Evolutionary conservation across 768 basidiomycete genomes (phyloP), one percentile per base, ranked within the genome.

Genomic region (Macrolepiota albuminosa): DNA sequence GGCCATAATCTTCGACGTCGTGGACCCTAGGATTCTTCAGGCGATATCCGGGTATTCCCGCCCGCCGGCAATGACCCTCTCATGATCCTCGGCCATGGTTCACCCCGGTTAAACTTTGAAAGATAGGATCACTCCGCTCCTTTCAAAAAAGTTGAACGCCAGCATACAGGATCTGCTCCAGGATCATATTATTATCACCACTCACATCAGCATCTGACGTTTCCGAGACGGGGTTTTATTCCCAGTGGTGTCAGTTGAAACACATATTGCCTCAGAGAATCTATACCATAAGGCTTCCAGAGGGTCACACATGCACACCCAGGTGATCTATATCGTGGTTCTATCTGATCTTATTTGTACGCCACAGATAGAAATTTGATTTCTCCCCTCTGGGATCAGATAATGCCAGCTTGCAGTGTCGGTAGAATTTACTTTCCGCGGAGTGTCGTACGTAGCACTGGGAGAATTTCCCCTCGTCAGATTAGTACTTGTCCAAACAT

Each of bases 141-240:
- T 29, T 45, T 54, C 40, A 45, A 45, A 14, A 4, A 26, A 21
- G 21, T 21, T 45, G n/a, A 3, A 14, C 49, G 16, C 33, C 24
- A 46, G 16, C 36, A 52, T 21, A 43, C 45, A 55, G 54, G 39
- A 58, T 52, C 39, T 58, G 42, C 37, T 51, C 52, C 45, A 56
- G 45, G 57, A 55, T 58, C 57, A 56, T 56, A 40, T 61, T 29
- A 56, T 56, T 46, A 58, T 45, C 42, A 43, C 3, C 13, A n/a
- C 47, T 31, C 52, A 50, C 57, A 61, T 63, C 63, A 58, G 26
- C 57, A 61, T 57, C 46, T 61, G 63, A 61, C 59, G 52, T 63
- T 39, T 55, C 39, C 16, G 49, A 56, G 54, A 58, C 57, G 39
- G 54, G n/a, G 56, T n/a, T 43, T 43, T 43, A 9, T 43, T 43